Base-by-base conservation (phyloP, 331 rosid genomes). In the Pyracantha coccinea region DNA sequence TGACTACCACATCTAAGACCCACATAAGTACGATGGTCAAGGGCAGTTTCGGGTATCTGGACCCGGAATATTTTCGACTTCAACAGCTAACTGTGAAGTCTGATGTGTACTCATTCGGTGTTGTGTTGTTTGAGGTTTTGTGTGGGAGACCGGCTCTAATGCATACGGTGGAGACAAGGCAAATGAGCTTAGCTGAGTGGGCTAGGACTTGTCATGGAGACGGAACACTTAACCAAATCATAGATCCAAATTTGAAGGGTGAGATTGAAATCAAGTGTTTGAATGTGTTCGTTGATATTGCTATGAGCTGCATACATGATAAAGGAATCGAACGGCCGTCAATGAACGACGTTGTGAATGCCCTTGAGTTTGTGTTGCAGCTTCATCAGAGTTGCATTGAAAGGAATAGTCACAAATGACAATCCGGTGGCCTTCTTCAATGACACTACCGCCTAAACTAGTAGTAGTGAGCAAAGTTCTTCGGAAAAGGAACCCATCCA, bases 1-100 rank as follows among this genome's bases (percentile, higher is more conserved):
- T 86, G 2, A 77, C 66, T 0, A 83, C 76, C 2, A 54, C 69
- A 23, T 50, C 78, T 0, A 81, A 89, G 38, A 80, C 84, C 21
- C 88, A 92, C 23, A 88, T 93, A 1, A 91, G 86, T 65, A 93
- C 98, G 0, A 65, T 47, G 1, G 97, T 93, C 8, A 93, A 88
- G 24, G 98, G 98, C 0, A 90, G 92, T 11, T 33, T 76, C 0
- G 97, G 92, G 19, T 93, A 93, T 72, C 25, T 93, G 9, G 98
- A 91, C 19, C 98, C 97, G 0, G 94, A 93, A 60, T 91, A 93
- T 23, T 82, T 71, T 10, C 79, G 82, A 32, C 87, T 85, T 0
- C 86, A 83, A 14, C 87, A 80, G 27, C 78, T 93, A 8, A 85
- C 96, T 0, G 94, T 85, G 45, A 89, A 89, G 28, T 88, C 97